Conservation (phyloP, 2,329 filamentous ascomycete species). For the Aspergillus aculeatinus region DNA sequence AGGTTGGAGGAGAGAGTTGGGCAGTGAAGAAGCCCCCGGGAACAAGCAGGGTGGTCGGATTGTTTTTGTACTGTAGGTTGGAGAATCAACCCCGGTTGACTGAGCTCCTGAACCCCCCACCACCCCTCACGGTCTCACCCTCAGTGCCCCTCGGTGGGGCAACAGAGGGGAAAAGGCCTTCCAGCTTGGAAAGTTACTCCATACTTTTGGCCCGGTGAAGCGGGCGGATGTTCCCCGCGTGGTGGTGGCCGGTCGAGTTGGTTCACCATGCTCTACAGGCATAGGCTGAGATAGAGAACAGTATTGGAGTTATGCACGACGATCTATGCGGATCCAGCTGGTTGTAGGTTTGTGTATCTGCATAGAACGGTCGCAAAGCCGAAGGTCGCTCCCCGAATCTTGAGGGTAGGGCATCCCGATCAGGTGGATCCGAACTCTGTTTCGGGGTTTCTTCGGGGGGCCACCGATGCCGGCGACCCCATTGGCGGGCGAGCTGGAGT, state of each 20-base stretch:
- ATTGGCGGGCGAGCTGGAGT: not conserved
- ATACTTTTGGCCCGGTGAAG: not conserved
- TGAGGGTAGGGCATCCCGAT: not conserved
- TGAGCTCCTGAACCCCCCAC: not conserved
- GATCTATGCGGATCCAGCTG: too few relatives aligned
- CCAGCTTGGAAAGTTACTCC: not conserved
- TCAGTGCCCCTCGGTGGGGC: not conserved
- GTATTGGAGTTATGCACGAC: too few relatives aligned
- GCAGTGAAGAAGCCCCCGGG: not conserved
- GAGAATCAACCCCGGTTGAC: not conserved
- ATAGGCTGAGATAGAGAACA: too few relatives aligned
- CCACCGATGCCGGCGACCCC: not conserved
- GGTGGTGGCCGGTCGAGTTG: not conserved
- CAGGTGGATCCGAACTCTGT: not conserved
- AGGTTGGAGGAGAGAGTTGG: not conserved
- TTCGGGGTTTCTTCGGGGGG: conserved; percentile 3
- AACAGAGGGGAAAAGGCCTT: too few relatives aligned
- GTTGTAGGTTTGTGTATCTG: too few relatives aligned
- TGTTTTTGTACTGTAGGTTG: not conserved
- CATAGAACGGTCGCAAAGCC: not conserved
- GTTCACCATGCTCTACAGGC: too few relatives aligned
- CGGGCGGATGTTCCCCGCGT: not conserved
- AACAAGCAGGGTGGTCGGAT: not conserved
- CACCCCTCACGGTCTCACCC: not conserved
- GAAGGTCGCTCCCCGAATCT: not conserved